phyloP scores from a whole-genome alignment of 2,329 filamentous ascomycete genomes.

The Nigrograna mackinnonii region DNA sequence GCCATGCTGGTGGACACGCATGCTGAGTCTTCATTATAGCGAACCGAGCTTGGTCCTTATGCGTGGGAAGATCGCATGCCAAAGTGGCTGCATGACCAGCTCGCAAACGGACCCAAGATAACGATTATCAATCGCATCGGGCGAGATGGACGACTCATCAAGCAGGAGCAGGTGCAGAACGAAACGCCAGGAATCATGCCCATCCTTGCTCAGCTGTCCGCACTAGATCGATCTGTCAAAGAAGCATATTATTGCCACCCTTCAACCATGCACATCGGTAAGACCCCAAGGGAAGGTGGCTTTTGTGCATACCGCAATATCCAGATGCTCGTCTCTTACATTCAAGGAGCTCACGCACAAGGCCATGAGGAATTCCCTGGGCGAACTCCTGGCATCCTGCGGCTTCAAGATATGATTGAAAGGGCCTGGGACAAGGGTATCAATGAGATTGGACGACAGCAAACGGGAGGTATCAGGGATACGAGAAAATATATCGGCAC shows the following conservation, averaged over 20 bases:
- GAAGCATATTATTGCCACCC: slow-evolving; percentile 81
- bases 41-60: slow-evolving; percentile 50
- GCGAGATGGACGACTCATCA: slow-evolving; percentile 45
- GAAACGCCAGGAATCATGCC: slow-evolving; percentile 50
- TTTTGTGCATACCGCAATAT: slow-evolving; percentile 97
- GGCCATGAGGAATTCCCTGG: slow-evolving; percentile 65
- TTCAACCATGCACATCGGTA: slow-evolving; percentile 77
- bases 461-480: slow-evolving; percentile 85
- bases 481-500: slow-evolving; percentile 97
- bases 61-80: slow-evolving; percentile 53
- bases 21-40: too few relatives aligned
- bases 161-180: slow-evolving; percentile 46
- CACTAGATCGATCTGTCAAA: slow-evolving; percentile 65
- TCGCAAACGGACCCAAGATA: slow-evolving; percentile 45
- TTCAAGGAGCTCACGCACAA: slow-evolving; percentile 61
- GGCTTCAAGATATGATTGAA: slow-evolving; percentile 86
- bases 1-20: too few relatives aligned
- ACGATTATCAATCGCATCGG: slow-evolving; percentile 44
- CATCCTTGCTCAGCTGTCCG: slow-evolving; percentile 52
- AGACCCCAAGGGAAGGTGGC: slow-evolving; percentile 77
- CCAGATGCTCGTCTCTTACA: slow-evolving; percentile 84
- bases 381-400: slow-evolving; percentile 73
- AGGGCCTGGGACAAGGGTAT: slow-evolving; percentile 85
- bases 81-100: slow-evolving; percentile 43
- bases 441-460: slow-evolving; percentile 71